phyloP scores from a whole-genome alignment of 345 rosid species.

The Brassica nigra region DNA sequence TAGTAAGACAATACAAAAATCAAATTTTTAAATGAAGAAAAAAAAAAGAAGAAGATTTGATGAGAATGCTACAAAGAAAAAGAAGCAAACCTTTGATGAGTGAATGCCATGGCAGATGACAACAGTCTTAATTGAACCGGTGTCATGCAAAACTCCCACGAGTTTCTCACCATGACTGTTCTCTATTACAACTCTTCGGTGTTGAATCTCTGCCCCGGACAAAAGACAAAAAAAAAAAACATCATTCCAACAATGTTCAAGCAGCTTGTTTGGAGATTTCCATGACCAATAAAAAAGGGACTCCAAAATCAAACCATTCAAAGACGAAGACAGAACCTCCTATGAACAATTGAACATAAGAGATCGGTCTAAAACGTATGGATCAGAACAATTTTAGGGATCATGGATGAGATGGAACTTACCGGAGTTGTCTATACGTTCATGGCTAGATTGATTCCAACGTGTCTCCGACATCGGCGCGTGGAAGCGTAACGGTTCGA shows the following conservation, averaged over 20 bases:
- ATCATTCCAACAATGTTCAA: background rate
- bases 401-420: background rate
- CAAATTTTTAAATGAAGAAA: background rate
- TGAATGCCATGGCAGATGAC: slow-evolving; percentile 86
- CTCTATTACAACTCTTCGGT: slow-evolving; percentile 49
- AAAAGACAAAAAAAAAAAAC: too few species aligned
- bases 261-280: background rate
- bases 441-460: slow-evolving; percentile 20
- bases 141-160: slow-evolving; percentile 72
- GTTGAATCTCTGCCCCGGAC: slow-evolving; percentile 22
- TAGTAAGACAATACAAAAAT: background rate
- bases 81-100: slow-evolving; percentile 39
- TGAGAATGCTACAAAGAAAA: background rate
- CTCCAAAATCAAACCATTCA: background rate
- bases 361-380: background rate
- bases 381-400: background rate
- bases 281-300: background rate
- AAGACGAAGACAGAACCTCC: background rate
- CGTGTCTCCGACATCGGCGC: slow-evolving; percentile 29
- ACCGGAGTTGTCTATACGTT: slow-evolving; percentile 37
- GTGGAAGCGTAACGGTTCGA: background rate
- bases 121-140: slow-evolving; percentile 72
- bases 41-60: too few species aligned
- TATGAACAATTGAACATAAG: background rate
- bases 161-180: slow-evolving; percentile 76